Conservation (phyloP, 2,329 filamentous ascomycete genomes). For the Trichoderma guizhouense region DNA sequence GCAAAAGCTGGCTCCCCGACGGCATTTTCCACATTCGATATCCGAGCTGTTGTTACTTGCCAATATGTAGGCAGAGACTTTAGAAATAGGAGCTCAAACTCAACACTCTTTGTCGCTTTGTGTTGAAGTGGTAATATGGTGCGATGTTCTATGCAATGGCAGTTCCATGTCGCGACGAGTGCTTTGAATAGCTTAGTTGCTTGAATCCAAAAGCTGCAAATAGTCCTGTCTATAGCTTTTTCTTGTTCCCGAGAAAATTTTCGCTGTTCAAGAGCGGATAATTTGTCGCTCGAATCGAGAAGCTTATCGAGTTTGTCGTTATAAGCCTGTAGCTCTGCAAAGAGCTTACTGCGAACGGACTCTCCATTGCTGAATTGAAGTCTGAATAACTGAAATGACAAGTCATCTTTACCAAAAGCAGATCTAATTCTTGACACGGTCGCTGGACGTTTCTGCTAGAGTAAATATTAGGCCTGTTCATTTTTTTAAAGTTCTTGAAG, state of each 20-base stretch:
- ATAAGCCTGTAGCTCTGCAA: background rate
- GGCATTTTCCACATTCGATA: background rate
- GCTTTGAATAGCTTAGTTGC: background rate
- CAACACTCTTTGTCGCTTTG: background rate
- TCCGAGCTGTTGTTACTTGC: background rate
- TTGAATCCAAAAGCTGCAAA: background rate
- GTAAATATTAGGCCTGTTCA: background rate
- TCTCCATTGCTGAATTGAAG: background rate
- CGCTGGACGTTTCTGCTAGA: background rate
- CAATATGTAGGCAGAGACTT: background rate
- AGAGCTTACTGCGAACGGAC: background rate
- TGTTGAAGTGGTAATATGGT: background rate
- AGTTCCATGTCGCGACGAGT: background rate
- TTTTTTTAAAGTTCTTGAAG: background rate
- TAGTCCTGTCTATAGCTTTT: background rate
- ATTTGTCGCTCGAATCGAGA: background rate
- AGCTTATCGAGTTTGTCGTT: background rate
- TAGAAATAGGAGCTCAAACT: background rate
- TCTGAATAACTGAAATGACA: background rate
- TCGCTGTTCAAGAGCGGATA: background rate
- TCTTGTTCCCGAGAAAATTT: background rate
- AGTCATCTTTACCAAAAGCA: background rate
- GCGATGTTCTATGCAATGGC: background rate
- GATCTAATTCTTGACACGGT: background rate
- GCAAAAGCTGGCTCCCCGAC: background rate